These are phyloP conservation scores for Sporothrix phasma DNA, from an alignment of 2,329 filamentous ascomycete species.

Conservation along the genomic window DNA sequence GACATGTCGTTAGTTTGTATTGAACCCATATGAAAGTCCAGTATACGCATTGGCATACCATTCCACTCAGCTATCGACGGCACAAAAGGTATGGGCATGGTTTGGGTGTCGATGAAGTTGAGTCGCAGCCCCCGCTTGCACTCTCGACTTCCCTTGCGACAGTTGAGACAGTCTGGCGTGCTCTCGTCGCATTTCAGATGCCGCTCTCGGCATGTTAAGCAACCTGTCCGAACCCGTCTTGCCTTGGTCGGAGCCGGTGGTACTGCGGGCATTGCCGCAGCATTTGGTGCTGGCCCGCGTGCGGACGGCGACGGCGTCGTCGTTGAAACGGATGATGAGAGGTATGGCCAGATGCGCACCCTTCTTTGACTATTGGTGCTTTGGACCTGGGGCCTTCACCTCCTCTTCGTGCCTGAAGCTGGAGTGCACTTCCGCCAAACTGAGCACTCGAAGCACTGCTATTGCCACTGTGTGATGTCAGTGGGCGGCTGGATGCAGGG, in stretches of 20 bases:
- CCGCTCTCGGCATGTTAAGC: conserved; percentile 77
- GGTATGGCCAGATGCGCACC: background rate
- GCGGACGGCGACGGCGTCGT: background rate
- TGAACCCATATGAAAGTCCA: no score
- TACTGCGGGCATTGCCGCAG: background rate
- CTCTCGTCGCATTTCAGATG: conserved; percentile 88
- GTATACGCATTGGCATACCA: conserved; percentile 32
- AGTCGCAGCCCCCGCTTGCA: conserved; percentile 81
- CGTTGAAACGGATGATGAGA: background rate
- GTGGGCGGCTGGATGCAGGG: conserved; percentile 16
- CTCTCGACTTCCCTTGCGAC: conserved; percentile 72
- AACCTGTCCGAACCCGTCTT: conserved; percentile 57
- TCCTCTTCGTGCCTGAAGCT: conserved; percentile 16
- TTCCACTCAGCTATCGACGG: conserved; percentile 55
- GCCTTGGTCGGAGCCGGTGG: conserved; percentile 9
- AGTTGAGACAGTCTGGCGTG: conserved; percentile 58
- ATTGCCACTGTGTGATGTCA: conserved; percentile 12
- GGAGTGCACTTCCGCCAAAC: background rate
- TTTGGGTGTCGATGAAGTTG: conserved; percentile 82
- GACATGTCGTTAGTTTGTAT: background rate
- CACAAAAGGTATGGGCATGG: conserved; percentile 56
- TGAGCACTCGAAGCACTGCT: conserved; percentile 11
- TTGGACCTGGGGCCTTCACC: conserved; percentile 14
- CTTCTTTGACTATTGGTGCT: background rate
- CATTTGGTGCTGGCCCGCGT: background rate